Evolutionary conservation across 225 moss, liverwort and hornwort species (phyloP).

Genomic region (Pseudoscleropodium purum): DNA sequence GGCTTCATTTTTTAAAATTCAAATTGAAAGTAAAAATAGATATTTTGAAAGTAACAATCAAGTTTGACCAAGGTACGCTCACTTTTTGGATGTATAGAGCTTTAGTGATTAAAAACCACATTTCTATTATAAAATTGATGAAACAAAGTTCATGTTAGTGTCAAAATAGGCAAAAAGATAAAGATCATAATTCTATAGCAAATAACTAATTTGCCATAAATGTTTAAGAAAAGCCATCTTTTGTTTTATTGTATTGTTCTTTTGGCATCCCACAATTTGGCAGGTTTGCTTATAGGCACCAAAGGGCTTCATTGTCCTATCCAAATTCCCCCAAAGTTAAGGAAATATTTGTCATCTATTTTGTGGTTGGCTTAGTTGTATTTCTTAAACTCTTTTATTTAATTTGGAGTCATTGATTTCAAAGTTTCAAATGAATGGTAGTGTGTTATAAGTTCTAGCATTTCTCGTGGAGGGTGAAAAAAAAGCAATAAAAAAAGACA

Average conservation of each 20-base stretch:
- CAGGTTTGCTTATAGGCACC: neutral
- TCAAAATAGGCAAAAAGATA: neutral
- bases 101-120: neutral
- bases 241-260: neutral
- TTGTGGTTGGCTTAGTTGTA: neutral
- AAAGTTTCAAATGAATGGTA: neutral
- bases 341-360: neutral
- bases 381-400: neutral
- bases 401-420: accelerated
- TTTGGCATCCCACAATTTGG: neutral
- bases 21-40: neutral
- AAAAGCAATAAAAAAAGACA: neutral
- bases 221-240: neutral
- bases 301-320: neutral
- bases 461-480: accelerated
- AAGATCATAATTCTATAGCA: neutral
- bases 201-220: neutral
- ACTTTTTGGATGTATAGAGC: accelerated
- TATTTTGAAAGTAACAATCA: neutral
- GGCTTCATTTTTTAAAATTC: neutral
- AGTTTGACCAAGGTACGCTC: neutral
- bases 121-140: neutral
- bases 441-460: neutral
- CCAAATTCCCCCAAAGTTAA: neutral
- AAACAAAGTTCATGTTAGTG: neutral